Base-by-base conservation (phyloP, 2,329 filamentous ascomycete species). In the Aspergillus jensenii region DNA sequence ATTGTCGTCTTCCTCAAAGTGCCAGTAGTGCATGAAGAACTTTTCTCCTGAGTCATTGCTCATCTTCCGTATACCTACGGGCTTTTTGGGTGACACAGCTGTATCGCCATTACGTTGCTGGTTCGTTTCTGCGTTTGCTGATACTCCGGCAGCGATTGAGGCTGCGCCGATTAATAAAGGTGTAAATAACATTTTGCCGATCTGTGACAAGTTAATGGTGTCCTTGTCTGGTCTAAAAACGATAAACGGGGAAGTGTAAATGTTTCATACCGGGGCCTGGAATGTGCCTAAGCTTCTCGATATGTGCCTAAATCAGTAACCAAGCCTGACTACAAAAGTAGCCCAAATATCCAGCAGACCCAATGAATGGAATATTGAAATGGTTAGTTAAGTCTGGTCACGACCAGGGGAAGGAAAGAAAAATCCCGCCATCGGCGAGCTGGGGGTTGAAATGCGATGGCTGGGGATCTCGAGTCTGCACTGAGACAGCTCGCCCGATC, bases 11-110 rank as follows among this genome's bases (percentile, higher is more conserved):
- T 65, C 57, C 9, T 62, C 65, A 53, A 78, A 78, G 17, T 65
- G 52, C 78, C 78, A 81, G 61, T 80, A 80, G 35, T 78, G 70
- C 35, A 75, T 65, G 51, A 75, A 78, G 66, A 81, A 81, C 64
- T 80, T 81, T 62, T 81, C 77, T 11, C 78, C 76, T 45, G 77
- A 73, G 43, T 81, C 76, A 6, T 61, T 63, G 43, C 70, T 76
- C 78, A 81, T 80, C 59, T 80, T 81, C 31, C 69, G 57, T 15
- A 65, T 47, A 9, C 61, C 61, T 6, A 56, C 62, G 3, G 68
- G 56, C 19, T 64, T 65, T 39, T 65, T 59, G 14, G 66, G 62
- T n/a, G 76, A 62, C 39, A 66, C 68, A 6, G 65, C 57, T 39
- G 63, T 75, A 63, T 49, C 57, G 66, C 15, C 58, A 62, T n/a